Percentiles rank a stretch among this genome's conserved stretches.
phyloP scores from a whole-genome alignment of 2,329 filamentous ascomycete species.

The Penicillium sp. region DNA sequence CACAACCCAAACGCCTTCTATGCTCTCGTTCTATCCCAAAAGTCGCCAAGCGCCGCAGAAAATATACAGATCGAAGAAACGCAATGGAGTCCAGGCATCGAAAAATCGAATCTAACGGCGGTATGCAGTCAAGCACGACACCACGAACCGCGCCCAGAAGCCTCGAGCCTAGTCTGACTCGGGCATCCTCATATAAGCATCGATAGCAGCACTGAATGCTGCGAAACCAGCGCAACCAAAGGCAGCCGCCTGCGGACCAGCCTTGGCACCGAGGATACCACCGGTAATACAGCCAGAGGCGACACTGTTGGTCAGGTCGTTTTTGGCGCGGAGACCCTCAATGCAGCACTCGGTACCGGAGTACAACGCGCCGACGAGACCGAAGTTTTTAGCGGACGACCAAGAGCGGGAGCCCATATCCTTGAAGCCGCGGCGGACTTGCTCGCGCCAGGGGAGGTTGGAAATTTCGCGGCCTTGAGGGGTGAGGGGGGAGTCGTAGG shows the following conservation, averaged over 20 bases:
- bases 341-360: conserved; percentile 93
- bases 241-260: conserved; percentile 82
- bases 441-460: conserved; percentile 74
- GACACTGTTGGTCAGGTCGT: conserved; percentile 85
- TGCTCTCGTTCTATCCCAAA: conserved; percentile 25
- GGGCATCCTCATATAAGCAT: conserved; percentile 83
- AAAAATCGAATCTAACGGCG: background rate
- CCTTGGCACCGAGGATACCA: conserved; percentile 79
- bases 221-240: conserved; percentile 92
- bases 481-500: conserved; percentile 89
- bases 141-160: background rate
- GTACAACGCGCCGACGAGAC: conserved; percentile 87
- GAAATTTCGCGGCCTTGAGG: conserved; percentile 54
- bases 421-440: conserved; percentile 81
- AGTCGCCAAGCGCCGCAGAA: conserved; percentile 16
- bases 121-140: background rate
- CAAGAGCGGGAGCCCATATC: conserved; percentile 88
- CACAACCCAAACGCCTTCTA: conserved; percentile 26
- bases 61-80: conserved; percentile 18
- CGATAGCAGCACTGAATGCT: conserved; percentile 87
- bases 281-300: conserved; percentile 88
- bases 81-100: background rate
- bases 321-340: conserved; percentile 85
- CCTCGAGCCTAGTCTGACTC: conserved; percentile 30
- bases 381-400: conserved; percentile 90